Evolutionary conservation across 2,329 filamentous ascomycete species (phyloP).

Genomic region (Gyromitra esculenta): DNA sequence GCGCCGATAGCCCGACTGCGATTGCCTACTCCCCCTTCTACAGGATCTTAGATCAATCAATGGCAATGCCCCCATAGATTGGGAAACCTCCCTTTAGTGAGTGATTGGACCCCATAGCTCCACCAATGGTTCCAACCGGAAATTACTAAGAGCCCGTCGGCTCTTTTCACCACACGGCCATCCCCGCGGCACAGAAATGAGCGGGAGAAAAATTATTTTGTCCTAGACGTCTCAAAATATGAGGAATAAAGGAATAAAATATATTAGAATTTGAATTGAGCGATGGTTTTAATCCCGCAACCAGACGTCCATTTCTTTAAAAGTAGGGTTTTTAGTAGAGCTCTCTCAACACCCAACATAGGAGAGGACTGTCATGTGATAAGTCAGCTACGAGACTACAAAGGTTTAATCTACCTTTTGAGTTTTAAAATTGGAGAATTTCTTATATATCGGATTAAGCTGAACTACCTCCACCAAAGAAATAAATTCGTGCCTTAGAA

Average conservation of each 20-base stretch:
- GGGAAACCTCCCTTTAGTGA: background rate
- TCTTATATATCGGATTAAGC: too few relatives aligned
- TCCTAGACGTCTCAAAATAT: background rate
- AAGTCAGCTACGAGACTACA: too few relatives aligned
- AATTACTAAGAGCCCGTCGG: background rate
- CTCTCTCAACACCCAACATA: too few relatives aligned
- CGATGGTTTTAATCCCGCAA: too few relatives aligned
- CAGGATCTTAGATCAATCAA: slow-evolving; percentile 9
- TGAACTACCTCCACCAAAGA: too few relatives aligned
- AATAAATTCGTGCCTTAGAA: too few relatives aligned
- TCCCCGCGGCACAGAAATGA: background rate
- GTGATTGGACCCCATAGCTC: background rate
- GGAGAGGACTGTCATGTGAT: too few relatives aligned
- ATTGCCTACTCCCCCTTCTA: background rate
- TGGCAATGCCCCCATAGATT: background rate
- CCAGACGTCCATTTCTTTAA: too few relatives aligned
- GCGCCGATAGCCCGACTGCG: background rate
- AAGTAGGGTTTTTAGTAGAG: too few relatives aligned
- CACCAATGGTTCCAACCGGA: background rate
- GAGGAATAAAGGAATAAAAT: background rate
- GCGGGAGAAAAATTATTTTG: background rate
- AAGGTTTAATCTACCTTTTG: too few relatives aligned
- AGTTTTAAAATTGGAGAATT: too few relatives aligned
- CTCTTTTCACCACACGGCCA: background rate
- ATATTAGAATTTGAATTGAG: background rate